phyloP scores from a whole-genome alignment of 1,284 basidiomycete genomes.

The Tilletia indica region DNA sequence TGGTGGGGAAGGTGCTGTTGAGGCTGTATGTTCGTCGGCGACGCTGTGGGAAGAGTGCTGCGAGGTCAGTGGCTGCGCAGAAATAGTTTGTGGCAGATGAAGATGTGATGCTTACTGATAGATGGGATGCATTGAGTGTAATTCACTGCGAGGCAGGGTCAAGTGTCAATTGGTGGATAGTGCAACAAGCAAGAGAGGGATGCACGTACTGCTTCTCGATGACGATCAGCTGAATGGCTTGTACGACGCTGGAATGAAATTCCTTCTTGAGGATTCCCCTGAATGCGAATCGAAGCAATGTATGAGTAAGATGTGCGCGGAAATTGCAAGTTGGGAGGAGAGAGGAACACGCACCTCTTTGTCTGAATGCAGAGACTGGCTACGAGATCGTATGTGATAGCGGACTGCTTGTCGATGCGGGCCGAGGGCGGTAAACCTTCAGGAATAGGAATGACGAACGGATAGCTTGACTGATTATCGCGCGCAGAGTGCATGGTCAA shows the following conservation, averaged over 20 bases:
- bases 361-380: constrained; percentile 45
- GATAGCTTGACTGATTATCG: constrained; percentile 29
- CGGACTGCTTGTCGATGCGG: constrained; percentile 47
- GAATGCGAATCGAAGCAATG: constrained; percentile 18
- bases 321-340: too few relatives aligned
- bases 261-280: constrained; percentile 42
- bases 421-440: constrained; percentile 50
- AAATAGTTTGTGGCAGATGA: too few relatives aligned
- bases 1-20: constrained; percentile 3
- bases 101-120: constrained; percentile 38
- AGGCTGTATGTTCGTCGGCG: constrained; percentile 26
- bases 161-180: too few relatives aligned
- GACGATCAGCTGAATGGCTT: constrained; percentile 42
- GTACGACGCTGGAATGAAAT: constrained; percentile 40
- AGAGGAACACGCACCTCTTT: constrained; percentile 18
- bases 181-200: neutral
- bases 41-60: constrained; percentile 18
- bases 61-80: too few relatives aligned
- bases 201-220: constrained; percentile 45
- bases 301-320: too few relatives aligned
- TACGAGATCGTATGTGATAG: constrained; percentile 51
- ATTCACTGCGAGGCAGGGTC: constrained; percentile 36
- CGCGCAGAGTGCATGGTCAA: too few relatives aligned
- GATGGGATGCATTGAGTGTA: constrained; percentile 52
- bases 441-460: constrained; percentile 46